A percentile compares a stretch with the other conserved stretches of the same genome.
Conservation (phyloP, 768 basidiomycete genomes). For the Trichaptum fuscoviolaceum region DNA sequence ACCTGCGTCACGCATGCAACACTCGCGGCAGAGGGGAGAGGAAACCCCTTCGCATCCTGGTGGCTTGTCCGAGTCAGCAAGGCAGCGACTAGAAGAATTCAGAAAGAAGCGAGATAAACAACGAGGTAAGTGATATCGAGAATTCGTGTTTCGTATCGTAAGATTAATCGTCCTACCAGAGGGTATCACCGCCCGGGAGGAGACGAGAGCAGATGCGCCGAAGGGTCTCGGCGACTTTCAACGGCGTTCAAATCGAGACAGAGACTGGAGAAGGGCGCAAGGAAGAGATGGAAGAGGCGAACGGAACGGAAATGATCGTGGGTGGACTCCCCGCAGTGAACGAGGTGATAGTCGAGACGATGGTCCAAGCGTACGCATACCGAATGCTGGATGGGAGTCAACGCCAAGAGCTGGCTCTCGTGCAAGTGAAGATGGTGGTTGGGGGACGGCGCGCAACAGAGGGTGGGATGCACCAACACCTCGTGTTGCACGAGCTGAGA, state of each 20-base stretch:
- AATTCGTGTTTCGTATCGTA: background rate
- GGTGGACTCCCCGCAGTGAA: slow-evolving; percentile 62
- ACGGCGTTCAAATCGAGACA: slow-evolving; percentile 79
- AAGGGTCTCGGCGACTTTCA: slow-evolving; percentile 91
- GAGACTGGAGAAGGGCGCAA: slow-evolving; percentile 45
- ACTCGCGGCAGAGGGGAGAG: slow-evolving; percentile 68
- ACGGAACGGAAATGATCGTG: slow-evolving; percentile 31
- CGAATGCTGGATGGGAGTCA: slow-evolving; percentile 92
- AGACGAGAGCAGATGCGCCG: slow-evolving; percentile 50
- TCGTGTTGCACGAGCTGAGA: slow-evolving; percentile 55
- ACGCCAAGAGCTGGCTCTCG: slow-evolving; percentile 63
- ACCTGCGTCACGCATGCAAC: slow-evolving; percentile 51
- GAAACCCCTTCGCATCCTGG: slow-evolving; percentile 94
- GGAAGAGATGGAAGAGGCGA: slow-evolving; percentile 23
- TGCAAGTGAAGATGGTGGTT: slow-evolving; percentile 48
- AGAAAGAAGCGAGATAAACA: slow-evolving; percentile 65
- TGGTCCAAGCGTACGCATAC: slow-evolving; percentile 81
- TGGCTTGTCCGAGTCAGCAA: slow-evolving; percentile 75
- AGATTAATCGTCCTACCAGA: slow-evolving; percentile 34
- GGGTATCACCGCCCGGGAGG: slow-evolving; percentile 62
- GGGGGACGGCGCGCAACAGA: slow-evolving; percentile 50
- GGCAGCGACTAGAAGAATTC: slow-evolving; percentile 71
- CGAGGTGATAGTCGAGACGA: slow-evolving; percentile 45
- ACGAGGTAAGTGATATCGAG: slow-evolving; percentile 38
- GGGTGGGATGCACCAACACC: slow-evolving; percentile 88